Evolutionary conservation across 192 early-diverging fungal genomes (phyloP).

Genomic region (Spinellus fusiger): DNA sequence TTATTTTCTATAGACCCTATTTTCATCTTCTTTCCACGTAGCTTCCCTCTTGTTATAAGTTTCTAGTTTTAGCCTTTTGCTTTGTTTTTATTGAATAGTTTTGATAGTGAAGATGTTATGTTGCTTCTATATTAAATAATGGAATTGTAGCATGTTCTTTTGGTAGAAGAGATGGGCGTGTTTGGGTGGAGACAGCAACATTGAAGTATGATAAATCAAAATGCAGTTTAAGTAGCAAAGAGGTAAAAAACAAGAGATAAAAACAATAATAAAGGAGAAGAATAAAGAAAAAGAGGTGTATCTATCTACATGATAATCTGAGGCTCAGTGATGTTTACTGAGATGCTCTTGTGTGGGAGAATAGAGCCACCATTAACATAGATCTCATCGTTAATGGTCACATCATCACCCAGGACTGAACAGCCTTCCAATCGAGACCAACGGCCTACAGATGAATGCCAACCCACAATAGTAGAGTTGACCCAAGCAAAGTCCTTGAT

Average conservation of each 20-base stretch:
- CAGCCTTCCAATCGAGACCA: conserved; percentile 94
- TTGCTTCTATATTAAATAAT: too few species aligned
- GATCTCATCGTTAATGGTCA: conserved; percentile 88
- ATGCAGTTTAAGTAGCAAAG: neutral
- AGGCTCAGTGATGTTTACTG: conserved; percentile 82
- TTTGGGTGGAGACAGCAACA: neutral
- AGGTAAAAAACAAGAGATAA: neutral
- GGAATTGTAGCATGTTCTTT: too few species aligned
- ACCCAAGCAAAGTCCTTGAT: conserved; percentile 93
- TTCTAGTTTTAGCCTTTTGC: too few species aligned
- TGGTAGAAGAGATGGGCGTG: too few species aligned
- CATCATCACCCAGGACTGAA: conserved; percentile 96
- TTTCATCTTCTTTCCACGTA: too few species aligned
- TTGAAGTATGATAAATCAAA: neutral
- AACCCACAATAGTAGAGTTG: conserved; percentile 86
- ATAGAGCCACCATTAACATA: conserved; percentile 94
- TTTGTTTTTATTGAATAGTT: too few species aligned
- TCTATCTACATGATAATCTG: conserved; percentile 88
- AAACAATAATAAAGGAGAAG: conserved; percentile 1
- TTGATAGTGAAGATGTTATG: too few species aligned
- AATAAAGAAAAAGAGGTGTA: neutral
- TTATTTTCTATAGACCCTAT: too few species aligned
- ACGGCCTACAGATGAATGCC: conserved; percentile 90
- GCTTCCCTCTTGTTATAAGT: too few species aligned
- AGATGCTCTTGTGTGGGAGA: conserved; percentile 95